These are phyloP conservation scores for Aspergillus homomorphus DNA, from an alignment of 495 filamentous ascomycete genomes.

Conservation along the genomic window DNA sequence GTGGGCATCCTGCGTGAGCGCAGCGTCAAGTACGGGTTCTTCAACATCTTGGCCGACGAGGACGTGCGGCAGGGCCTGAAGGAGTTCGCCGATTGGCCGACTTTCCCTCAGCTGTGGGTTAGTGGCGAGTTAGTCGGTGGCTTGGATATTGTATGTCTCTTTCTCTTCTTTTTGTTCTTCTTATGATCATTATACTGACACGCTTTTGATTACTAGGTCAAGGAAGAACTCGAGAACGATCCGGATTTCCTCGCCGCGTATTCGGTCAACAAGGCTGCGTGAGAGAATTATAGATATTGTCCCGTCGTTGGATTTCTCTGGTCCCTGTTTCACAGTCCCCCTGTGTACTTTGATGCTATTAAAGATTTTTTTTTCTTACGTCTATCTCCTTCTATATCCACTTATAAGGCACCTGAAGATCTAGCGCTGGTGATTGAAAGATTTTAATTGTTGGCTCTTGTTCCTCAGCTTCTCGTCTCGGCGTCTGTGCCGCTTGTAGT, in stretches of 20 bases:
- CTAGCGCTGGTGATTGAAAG: slow-evolving; percentile 13
- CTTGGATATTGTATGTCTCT: slow-evolving; percentile 79
- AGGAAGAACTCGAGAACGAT: slow-evolving; percentile 70
- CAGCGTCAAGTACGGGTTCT: slow-evolving; percentile 94
- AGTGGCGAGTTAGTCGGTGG: slow-evolving; percentile 83
- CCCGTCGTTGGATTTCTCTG: background rate
- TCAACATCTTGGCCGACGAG: slow-evolving; percentile 97
- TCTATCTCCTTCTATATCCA: background rate
- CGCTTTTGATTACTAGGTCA: slow-evolving; percentile 56
- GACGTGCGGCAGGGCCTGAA: slow-evolving; percentile 96
- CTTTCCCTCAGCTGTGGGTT: slow-evolving; percentile 88
- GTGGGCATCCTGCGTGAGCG: slow-evolving; percentile 82
- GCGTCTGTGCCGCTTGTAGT: background rate
- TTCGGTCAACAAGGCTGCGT: slow-evolving; percentile 41
- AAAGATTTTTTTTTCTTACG: background rate
- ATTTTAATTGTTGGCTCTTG: background rate
- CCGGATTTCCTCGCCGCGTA: slow-evolving; percentile 74
- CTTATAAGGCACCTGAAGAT: too few species aligned
- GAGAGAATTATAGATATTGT: slow-evolving; percentile 16
- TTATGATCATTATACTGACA: slow-evolving; percentile 5
- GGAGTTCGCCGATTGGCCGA: slow-evolving; percentile 94
- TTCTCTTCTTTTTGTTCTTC: slow-evolving; percentile 5
- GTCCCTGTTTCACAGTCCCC: background rate
- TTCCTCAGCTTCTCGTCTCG: background rate
- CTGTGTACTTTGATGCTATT: background rate